Evolutionary conservation across 208 protist species (phyloP).

Genomic region (Trypanosoma lewisi): DNA sequence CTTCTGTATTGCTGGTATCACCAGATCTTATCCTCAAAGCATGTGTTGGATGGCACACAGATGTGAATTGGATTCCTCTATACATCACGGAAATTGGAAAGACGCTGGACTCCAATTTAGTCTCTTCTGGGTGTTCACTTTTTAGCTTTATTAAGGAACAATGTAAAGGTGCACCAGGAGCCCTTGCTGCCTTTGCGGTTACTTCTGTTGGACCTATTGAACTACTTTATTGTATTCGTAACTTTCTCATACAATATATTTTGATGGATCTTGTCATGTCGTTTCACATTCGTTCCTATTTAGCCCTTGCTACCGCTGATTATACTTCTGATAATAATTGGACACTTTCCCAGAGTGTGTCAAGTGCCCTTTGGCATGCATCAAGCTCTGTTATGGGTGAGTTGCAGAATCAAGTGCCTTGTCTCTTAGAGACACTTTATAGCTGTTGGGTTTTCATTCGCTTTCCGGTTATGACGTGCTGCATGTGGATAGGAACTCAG

Average conservation of each 20-base stretch:
- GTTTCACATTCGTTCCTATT: conserved; percentile 34
- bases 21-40: conserved; percentile 15
- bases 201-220: conserved; percentile 14
- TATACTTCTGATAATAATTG: conserved; percentile 38
- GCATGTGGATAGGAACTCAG: conserved; percentile 25
- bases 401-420: conserved; percentile 26
- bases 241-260: conserved; percentile 8
- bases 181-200: conserved; percentile 16
- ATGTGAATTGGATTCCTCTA: conserved; percentile 22
- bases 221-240: conserved; percentile 18
- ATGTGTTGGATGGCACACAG: conserved; percentile 2
- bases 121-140: background rate
- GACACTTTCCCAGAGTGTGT: conserved; percentile 35
- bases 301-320: conserved; percentile 46
- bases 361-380: conserved; percentile 32
- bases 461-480: conserved; percentile 21
- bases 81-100: conserved; percentile 21
- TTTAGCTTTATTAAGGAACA: conserved; percentile 18
- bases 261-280: conserved; percentile 15
- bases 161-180: conserved; percentile 4
- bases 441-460: conserved; percentile 8
- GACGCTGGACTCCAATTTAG: background rate
- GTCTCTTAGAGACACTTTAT: conserved; percentile 15
- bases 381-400: conserved; percentile 43
- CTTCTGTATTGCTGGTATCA: conserved; percentile 12